Conservation (phyloP, 1,284 basidiomycete genomes). For the Caloboletus inedulis region DNA sequence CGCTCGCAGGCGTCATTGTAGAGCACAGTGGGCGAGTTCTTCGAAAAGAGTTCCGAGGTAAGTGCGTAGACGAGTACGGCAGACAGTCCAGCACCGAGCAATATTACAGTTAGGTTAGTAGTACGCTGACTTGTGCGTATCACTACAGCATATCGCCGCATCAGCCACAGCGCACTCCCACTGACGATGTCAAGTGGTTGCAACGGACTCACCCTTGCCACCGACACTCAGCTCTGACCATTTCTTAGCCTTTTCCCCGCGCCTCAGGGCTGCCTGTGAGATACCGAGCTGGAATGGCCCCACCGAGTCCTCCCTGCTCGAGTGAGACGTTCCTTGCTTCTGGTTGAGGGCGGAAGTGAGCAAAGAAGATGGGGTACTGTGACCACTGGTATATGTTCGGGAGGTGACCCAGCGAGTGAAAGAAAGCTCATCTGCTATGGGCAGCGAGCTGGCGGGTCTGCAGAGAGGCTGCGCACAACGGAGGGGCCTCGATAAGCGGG, state of each 20-base stretch:
- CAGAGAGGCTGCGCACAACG: slow-evolving; percentile 1
- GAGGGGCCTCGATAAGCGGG: slow-evolving; percentile 8
- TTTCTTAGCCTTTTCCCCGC: slow-evolving; percentile 57
- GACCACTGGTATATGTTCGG: slow-evolving; percentile 50
- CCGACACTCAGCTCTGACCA: slow-evolving; percentile 82
- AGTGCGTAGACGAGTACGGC: slow-evolving; percentile 82
- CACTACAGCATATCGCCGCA: slow-evolving; percentile 10
- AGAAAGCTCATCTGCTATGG: not conserved
- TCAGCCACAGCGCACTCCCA: not conserved
- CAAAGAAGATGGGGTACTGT: slow-evolving; percentile 49
- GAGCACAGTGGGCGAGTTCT: slow-evolving; percentile 88
- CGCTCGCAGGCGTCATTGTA: slow-evolving; percentile 85
- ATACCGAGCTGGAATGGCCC: slow-evolving; percentile 84
- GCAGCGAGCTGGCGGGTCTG: not conserved
- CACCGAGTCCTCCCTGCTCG: slow-evolving; percentile 53
- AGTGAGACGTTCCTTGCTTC: slow-evolving; percentile 40
- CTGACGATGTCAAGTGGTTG: not conserved
- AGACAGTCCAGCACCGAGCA: slow-evolving; percentile 80
- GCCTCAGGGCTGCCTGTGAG: slow-evolving; percentile 51
- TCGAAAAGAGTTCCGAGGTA: slow-evolving; percentile 86
- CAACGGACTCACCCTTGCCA: slow-evolving; percentile 77
- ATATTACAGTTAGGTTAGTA: slow-evolving; percentile 79
- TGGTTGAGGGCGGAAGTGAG: slow-evolving; percentile 68
- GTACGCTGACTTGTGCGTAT: slow-evolving; percentile 63
- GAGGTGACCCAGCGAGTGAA: not conserved